Base-by-base conservation (phyloP, 805 yeast species). In the Lipomyces starkeyi region DNA sequence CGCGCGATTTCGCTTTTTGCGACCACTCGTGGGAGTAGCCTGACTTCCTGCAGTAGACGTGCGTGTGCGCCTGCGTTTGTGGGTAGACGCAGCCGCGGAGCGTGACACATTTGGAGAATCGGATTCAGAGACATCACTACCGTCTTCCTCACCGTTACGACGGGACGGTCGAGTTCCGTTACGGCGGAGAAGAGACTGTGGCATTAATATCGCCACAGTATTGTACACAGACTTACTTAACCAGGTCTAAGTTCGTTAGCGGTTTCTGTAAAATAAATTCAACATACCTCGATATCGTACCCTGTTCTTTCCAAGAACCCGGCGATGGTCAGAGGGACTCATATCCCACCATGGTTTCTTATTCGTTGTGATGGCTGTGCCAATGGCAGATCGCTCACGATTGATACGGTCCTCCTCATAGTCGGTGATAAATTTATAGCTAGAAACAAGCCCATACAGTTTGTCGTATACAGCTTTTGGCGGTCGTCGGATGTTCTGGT, bases 301-400 rank as follows among this genome's bases (percentile, higher is more conserved):
- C 37, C 71, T 47, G 56, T 66, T 69, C 54, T 63, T 66, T 13
- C 72, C 72, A 27, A 69, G 58, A 35, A 64, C 20, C 37, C 67
- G 56, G n/a, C 72, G 68, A 43, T 69, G 72, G 22, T 69, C 72
- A 9, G 57, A 27, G 17, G 69, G 65, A 13, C 59, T n/a, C 55
- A 69, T 40, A 53, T 68, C 71, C 72, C 72, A 69, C 72, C 72
- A 69, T 2, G 72, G 61, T 58, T 59, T 64, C 62, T 64, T 68
- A 7, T 43, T 56, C 32, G 62, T 37, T 52, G 29, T 32, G 34
- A 62, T 54, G 22, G 64, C 61, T 3, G 68, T 43, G 1, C 62
- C 68, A 17, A 54, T 62, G 11, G 61, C 64, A 8, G 49, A 27
- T 22, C 71, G 65, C 60, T 68, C 71, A 13, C 59, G 56, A 27